A percentile compares a stretch with the other conserved stretches of the same genome.
These are phyloP conservation scores for Blepharisma stoltei DNA, from an alignment of 73 alveolate genomes.

Conservation along the genomic window DNA sequence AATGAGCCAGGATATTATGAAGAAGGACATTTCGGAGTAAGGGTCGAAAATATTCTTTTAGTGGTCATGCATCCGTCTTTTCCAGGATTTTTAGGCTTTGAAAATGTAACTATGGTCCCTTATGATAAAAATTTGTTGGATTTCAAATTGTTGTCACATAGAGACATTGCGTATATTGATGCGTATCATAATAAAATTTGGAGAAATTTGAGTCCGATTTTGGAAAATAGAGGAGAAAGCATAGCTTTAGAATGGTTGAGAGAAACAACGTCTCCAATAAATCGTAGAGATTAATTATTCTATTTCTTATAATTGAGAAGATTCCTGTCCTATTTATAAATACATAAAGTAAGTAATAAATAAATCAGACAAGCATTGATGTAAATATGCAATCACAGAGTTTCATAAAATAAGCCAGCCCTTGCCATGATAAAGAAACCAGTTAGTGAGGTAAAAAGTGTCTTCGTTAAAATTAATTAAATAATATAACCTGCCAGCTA, in stretches of 20 bases:
- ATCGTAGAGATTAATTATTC: not conserved
- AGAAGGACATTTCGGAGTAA: slow-evolving; percentile 90
- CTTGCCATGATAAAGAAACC: too few species aligned
- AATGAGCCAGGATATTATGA: slow-evolving; percentile 95
- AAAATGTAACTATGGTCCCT: slow-evolving; percentile 85
- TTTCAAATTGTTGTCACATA: slow-evolving; percentile 51
- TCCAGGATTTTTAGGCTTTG: slow-evolving; percentile 57
- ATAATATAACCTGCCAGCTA: too few species aligned
- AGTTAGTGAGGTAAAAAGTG: too few species aligned
- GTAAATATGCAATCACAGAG: too few species aligned
- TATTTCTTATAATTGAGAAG: too few species aligned
- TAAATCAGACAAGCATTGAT: too few species aligned
- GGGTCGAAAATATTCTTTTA: slow-evolving; percentile 88
- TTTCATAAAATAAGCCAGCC: too few species aligned
- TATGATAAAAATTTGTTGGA: slow-evolving; percentile 86
- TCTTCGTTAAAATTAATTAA: too few species aligned
- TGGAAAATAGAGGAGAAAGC: not conserved
- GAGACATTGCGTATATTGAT: slow-evolving; percentile 73
- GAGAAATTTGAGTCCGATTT: not conserved
- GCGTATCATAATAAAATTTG: slow-evolving; percentile 62
- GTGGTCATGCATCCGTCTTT: slow-evolving; percentile 50
- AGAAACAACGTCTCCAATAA: slow-evolving; percentile 2
- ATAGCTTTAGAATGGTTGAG: not conserved
- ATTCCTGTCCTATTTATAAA: too few species aligned
- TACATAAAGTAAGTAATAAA: too few species aligned